Percentiles rank a stretch among this genome's conserved stretches.
phyloP scores from a whole-genome alignment of 2,329 filamentous ascomycete species.

The Fusarium sororula region DNA sequence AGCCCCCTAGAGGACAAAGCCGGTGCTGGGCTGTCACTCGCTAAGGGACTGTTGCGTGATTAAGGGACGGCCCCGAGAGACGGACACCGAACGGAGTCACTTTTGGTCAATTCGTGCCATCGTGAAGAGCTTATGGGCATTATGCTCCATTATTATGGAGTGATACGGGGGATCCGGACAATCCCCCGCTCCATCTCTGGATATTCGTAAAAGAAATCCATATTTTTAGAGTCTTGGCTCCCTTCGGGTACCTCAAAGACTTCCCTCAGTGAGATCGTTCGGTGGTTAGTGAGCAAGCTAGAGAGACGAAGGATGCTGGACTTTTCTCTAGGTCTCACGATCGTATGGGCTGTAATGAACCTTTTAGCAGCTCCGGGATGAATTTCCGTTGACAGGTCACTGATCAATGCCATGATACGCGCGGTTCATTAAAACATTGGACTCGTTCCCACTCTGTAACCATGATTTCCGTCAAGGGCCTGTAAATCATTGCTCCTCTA shows the following conservation, averaged over 20 bases:
- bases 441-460: neutral
- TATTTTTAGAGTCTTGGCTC: neutral
- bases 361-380: neutral
- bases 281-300: neutral
- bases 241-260: neutral
- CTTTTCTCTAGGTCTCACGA: neutral
- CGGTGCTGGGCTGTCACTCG: neutral
- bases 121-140: neutral
- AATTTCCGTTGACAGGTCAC: neutral
- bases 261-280: neutral
- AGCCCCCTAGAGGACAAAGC: neutral
- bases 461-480: neutral
- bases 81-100: neutral
- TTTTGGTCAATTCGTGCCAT: neutral
- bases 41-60: neutral
- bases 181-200: neutral
- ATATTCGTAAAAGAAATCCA: neutral
- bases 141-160: neutral
- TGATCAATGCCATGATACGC: neutral
- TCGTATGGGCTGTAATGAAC: neutral
- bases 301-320: neutral
- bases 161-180: neutral
- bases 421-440: neutral
- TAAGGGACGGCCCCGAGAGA: neutral
- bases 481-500: neutral